These are phyloP conservation scores for Wickerhamiella spandovensis DNA, from an alignment of 805 yeast genomes.

Conservation along the genomic window DNA sequence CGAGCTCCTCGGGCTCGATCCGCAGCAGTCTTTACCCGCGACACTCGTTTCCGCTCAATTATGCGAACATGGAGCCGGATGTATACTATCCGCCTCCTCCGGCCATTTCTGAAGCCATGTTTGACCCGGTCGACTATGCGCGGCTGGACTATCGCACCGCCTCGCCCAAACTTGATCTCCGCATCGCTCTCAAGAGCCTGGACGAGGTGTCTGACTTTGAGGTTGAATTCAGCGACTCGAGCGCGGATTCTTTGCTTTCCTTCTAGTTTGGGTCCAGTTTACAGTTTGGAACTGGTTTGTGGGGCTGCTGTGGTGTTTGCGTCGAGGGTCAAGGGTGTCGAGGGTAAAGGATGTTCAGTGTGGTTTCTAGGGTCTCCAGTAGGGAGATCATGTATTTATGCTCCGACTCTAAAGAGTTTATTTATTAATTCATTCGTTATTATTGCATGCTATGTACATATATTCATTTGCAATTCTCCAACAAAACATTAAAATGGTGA, in stretches of 20 bases:
- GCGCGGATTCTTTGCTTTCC: too few species aligned
- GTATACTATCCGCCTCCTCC: background rate
- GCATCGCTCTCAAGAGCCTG: background rate
- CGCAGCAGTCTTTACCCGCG: background rate
- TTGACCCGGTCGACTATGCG: background rate
- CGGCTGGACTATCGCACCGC: background rate
- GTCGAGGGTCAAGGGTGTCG: too few species aligned
- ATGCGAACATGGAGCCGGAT: background rate
- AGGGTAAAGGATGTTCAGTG: background rate
- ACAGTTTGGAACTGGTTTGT: too few species aligned
- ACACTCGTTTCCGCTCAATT: background rate
- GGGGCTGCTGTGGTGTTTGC: too few species aligned
- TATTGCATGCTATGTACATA: background rate
- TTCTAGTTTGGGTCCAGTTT: too few species aligned
- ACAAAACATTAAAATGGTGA: background rate
- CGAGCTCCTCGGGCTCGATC: background rate
- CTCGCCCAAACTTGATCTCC: background rate
- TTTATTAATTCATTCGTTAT: background rate
- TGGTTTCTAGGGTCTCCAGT: too few species aligned
- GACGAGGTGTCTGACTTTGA: conserved; percentile 1
- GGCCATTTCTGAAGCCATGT: background rate
- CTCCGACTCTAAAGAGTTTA: background rate
- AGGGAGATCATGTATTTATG: too few species aligned
- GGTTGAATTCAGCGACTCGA: background rate
- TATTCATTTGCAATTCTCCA: background rate